Evolutionary conservation across 2,329 filamentous ascomycete species (phyloP).

Genomic region (Diaporthe ampelina): DNA sequence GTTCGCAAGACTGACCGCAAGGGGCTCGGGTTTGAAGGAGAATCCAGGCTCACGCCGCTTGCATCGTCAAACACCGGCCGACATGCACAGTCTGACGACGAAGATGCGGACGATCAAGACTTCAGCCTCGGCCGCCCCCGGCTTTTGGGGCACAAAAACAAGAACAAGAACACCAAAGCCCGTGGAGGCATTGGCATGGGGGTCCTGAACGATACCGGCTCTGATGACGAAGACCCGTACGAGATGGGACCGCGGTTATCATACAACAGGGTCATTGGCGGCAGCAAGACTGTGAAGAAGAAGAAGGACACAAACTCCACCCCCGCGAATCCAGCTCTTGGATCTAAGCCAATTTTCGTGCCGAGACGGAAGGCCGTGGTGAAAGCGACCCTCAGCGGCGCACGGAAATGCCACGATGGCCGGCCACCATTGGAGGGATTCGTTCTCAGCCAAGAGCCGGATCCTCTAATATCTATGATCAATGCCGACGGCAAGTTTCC

Average conservation of each 20-base stretch:
- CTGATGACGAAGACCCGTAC: constrained; percentile 95
- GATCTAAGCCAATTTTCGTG: constrained; percentile 80
- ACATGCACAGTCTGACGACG: constrained; percentile 58
- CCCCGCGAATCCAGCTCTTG: constrained; percentile 73
- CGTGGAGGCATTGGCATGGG: constrained; percentile 87
- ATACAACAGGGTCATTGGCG: constrained; percentile 85
- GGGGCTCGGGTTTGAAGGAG: constrained; percentile 77
- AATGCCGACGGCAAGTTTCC: constrained; percentile 64
- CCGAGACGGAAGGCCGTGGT: constrained; percentile 71
- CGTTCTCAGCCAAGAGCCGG: constrained; percentile 71
- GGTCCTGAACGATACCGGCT: constrained; percentile 91
- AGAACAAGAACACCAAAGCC: constrained; percentile 65
- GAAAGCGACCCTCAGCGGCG: constrained; percentile 56
- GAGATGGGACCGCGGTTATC: constrained; percentile 91
- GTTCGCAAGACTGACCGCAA: constrained; percentile 76
- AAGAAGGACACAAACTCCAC: constrained; percentile 62
- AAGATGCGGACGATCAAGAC: constrained; percentile 55
- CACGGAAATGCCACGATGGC: constrained; percentile 86
- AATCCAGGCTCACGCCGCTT: constrained; percentile 63
- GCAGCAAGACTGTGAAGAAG: constrained; percentile 84
- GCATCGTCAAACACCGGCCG: constrained; percentile 46
- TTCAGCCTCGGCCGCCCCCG: constrained; percentile 47
- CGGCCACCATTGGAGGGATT: constrained; percentile 86
- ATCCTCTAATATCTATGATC: constrained; percentile 61
- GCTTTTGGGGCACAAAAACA: constrained; percentile 39